Percentiles rank a stretch among this genome's conserved stretches.
These are phyloP conservation scores for Pyrenula aspistea DNA, from an alignment of 495 filamentous ascomycete species.

Conservation along the genomic window DNA sequence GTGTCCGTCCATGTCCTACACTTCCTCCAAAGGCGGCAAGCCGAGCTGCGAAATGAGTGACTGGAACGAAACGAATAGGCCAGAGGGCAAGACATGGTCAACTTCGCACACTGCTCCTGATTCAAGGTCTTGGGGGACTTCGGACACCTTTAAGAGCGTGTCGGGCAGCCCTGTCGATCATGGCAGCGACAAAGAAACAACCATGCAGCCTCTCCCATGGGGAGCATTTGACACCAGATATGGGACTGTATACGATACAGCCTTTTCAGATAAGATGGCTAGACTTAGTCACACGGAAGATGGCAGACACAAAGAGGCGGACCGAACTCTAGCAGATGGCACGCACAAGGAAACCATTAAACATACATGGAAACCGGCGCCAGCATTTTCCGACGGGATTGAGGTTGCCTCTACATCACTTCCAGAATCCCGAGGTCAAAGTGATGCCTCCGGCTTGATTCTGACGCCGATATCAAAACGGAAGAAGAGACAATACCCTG, in stretches of 20 bases:
- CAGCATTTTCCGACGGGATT: not conserved
- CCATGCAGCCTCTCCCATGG: not conserved
- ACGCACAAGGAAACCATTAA: not conserved
- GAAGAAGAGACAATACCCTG: not conserved
- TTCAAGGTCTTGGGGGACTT: not conserved
- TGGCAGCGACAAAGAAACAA: not conserved
- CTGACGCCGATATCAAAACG: not conserved
- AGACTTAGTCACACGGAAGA: not conserved
- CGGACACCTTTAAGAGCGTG: not conserved
- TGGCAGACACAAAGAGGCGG: not conserved
- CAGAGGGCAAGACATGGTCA: not conserved
- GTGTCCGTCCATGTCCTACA: not conserved
- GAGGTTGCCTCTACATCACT: not conserved
- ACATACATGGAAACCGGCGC: not conserved
- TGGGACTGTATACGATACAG: not conserved
- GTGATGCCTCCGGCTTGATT: not conserved
- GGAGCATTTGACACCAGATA: not conserved
- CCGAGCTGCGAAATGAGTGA: not conserved
- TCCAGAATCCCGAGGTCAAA: not conserved
- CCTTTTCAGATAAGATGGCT: not conserved
- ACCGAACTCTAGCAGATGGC: not conserved
- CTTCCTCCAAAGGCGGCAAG: not conserved
- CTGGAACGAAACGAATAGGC: not conserved
- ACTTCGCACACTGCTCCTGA: not conserved
- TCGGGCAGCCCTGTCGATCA: not conserved